Evolutionary conservation across 2,329 filamentous ascomycete genomes (phyloP).

Genomic region (Phymatotrichopsis omnivora): DNA sequence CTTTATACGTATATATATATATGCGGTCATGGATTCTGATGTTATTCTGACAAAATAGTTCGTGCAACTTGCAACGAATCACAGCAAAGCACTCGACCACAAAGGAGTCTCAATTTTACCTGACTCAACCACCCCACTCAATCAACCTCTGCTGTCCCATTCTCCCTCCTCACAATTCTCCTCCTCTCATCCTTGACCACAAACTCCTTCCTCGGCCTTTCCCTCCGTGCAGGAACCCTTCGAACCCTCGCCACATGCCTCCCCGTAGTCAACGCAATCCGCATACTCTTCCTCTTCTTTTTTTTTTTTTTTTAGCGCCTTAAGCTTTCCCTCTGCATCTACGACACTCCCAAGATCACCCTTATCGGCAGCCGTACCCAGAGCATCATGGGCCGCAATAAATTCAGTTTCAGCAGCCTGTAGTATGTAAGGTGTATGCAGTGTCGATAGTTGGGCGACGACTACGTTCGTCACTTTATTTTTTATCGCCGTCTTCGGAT

Average conservation of each 20-base stretch:
- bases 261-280: slow-evolving; percentile 36
- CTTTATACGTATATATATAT: no score
- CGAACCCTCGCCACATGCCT: slow-evolving; percentile 36
- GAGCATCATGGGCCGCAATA: slow-evolving; percentile 11
- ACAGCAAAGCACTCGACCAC: no score
- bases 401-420: slow-evolving; percentile 5
- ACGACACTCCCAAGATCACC: slow-evolving; percentile 9
- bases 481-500: slow-evolving; percentile 18
- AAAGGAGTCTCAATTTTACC: no score
- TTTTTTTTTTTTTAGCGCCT: slow-evolving; percentile 34
- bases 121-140: slow-evolving; percentile 35
- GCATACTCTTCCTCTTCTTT: slow-evolving; percentile 34
- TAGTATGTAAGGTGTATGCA: slow-evolving; percentile 9
- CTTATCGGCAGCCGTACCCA: background rate
- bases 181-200: slow-evolving; percentile 28
- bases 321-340: slow-evolving; percentile 28
- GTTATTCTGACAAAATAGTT: no score
- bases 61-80: no score
- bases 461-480: slow-evolving; percentile 5
- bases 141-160: slow-evolving; percentile 8
- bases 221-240: slow-evolving; percentile 33
- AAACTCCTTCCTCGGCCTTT: slow-evolving; percentile 31
- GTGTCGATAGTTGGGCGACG: slow-evolving; percentile 1
- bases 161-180: slow-evolving; percentile 27
- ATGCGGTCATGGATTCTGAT: no score